Percentiles rank a stretch among this genome's conserved stretches.
phyloP scores from a whole-genome alignment of 2,329 filamentous ascomycete genomes.

The Ascosphaera apis region DNA sequence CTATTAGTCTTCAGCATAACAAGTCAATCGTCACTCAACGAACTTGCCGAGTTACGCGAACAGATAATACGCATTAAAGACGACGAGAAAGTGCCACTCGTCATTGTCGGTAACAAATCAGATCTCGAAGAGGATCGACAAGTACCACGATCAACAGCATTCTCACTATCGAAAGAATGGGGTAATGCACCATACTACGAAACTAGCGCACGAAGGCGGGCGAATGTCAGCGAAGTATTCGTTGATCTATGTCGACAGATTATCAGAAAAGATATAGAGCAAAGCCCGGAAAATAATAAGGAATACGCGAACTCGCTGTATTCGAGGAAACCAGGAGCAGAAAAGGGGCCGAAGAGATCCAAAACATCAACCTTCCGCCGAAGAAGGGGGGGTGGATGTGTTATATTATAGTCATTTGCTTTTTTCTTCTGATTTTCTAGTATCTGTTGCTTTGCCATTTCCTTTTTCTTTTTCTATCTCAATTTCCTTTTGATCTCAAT shows the following conservation, averaged over 20 bases:
- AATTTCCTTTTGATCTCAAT: constrained; percentile 2
- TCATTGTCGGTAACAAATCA: constrained; percentile 80
- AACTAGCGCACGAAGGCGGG: constrained; percentile 57
- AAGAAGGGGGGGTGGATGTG: constrained; percentile 1
- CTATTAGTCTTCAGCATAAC: constrained; percentile 83
- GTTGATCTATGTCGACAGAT: constrained; percentile 66
- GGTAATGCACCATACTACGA: constrained; percentile 76
- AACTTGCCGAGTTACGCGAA: constrained; percentile 59
- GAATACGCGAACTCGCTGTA: constrained; percentile 7
- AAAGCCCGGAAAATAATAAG: constrained; percentile 13
- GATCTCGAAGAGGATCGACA: constrained; percentile 69
- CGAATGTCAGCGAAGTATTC: constrained; percentile 82
- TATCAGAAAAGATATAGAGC: constrained; percentile 40
- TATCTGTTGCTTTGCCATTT: constrained; percentile 4
- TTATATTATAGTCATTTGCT: constrained; percentile 1
- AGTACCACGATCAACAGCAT: constrained; percentile 56
- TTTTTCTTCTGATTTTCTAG: constrained; percentile 1
- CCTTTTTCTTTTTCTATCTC: constrained; percentile 7
- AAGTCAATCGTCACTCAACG: constrained; percentile 57
- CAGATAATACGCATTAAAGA: constrained; percentile 85
- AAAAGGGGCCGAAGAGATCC: background rate
- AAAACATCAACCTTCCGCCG: background rate
- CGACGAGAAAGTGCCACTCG: constrained; percentile 62
- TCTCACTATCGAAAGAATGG: constrained; percentile 70
- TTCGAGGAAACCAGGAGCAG: background rate